Evolutionary conservation across 352 stramenopile species (phyloP).

Genomic region (Pythium sukuiense): DNA sequence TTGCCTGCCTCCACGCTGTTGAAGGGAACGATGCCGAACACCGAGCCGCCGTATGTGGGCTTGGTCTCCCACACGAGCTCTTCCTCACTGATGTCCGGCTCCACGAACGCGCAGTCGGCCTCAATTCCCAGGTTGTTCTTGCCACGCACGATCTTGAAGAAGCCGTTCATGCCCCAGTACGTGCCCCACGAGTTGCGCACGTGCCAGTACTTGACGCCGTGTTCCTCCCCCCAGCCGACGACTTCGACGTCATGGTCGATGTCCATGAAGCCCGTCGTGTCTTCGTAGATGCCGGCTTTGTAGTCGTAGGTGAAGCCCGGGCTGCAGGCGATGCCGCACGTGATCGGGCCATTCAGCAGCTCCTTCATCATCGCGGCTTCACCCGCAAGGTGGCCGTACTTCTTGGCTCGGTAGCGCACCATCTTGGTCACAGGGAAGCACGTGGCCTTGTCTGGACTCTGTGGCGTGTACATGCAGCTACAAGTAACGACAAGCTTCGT

Average conservation of each 20-base stretch:
- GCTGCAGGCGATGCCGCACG: conserved; percentile 87
- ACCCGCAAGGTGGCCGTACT: conserved; percentile 43
- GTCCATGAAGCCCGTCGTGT: conserved; percentile 62
- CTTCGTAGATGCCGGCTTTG: conserved; percentile 82
- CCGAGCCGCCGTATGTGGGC: conserved; percentile 57
- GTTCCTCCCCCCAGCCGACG: conserved; percentile 88
- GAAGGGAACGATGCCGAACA: conserved; percentile 61
- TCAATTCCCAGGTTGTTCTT: conserved; percentile 90
- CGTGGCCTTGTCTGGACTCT: conserved; percentile 21
- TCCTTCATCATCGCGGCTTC: conserved; percentile 68
- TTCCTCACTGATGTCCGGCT: conserved; percentile 56
- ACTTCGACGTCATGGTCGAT: conserved; percentile 91
- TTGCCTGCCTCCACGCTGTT: conserved; percentile 57
- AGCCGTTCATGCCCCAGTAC: conserved; percentile 92
- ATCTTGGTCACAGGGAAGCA: conserved; percentile 57
- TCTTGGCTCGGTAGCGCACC: conserved; percentile 54
- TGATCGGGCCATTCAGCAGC: conserved; percentile 77
- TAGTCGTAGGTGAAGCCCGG: conserved; percentile 79
- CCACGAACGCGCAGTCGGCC: conserved; percentile 78
- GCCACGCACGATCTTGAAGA: conserved; percentile 87
- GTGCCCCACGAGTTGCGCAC: conserved; percentile 92
- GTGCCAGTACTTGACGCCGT: conserved; percentile 92
- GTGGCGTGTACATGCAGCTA: conserved; percentile 48
- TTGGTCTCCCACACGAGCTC: conserved; percentile 57
- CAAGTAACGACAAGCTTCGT: conserved; percentile 9